Evolutionary conservation across 345 rosid species (phyloP).

Genomic region (Arabidopsis arenosa): DNA sequence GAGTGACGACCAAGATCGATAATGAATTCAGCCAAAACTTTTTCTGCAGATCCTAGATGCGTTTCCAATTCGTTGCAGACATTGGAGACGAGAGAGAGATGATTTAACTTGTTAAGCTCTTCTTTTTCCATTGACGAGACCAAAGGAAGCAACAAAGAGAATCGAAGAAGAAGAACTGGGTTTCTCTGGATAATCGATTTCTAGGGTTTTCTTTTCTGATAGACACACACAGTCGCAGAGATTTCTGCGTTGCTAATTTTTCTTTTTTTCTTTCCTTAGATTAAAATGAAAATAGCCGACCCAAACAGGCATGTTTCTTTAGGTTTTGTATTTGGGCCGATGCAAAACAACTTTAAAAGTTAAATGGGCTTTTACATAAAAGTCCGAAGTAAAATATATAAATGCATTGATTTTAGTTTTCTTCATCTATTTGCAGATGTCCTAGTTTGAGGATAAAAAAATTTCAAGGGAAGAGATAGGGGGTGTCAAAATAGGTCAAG

Average conservation of each 20-base stretch:
- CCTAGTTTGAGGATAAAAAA: too few relatives aligned
- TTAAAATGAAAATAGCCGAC: background rate
- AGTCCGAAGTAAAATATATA: too few relatives aligned
- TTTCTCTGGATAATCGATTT: slow-evolving; percentile 18
- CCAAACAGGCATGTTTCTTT: background rate
- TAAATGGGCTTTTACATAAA: background rate
- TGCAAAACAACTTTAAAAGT: background rate
- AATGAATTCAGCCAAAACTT: slow-evolving; percentile 78
- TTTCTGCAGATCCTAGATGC: slow-evolving; percentile 76
- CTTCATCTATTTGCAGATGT: too few relatives aligned
- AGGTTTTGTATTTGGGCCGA: background rate
- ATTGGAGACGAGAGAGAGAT: slow-evolving; percentile 73
- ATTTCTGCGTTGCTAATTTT: background rate
- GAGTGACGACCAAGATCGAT: slow-evolving; percentile 64
- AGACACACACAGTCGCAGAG: background rate
- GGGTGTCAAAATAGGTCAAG: too few relatives aligned
- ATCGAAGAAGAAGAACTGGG: background rate
- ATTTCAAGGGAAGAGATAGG: too few relatives aligned
- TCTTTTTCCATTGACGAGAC: slow-evolving; percentile 42
- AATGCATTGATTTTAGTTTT: too few relatives aligned
- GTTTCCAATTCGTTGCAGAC: slow-evolving; percentile 82
- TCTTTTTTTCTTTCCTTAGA: too few relatives aligned
- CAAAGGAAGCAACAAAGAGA: background rate
- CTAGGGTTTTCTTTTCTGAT: slow-evolving; percentile 22
- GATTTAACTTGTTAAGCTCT: slow-evolving; percentile 47